Evolutionary conservation across 2,329 filamentous ascomycete species (phyloP), one percentile per base, ranked within the genome.

Genomic region (Fusarium sp.): DNA sequence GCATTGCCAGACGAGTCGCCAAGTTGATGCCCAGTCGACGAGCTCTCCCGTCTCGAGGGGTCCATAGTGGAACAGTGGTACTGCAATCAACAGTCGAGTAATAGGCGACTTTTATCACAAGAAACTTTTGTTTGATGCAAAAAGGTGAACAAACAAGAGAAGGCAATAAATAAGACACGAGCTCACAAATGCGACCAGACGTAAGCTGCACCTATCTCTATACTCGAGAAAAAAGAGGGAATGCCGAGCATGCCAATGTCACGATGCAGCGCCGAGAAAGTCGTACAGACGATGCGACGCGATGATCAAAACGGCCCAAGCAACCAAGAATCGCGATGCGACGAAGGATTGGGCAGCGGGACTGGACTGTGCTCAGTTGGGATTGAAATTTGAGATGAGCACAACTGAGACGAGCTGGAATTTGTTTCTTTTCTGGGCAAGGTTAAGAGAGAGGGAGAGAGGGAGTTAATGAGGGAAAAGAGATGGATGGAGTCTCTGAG

Each of bases 41-140:
- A 75, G 69, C 74, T 78, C 52, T 81, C 80, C 64, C 77, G 77
- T 51, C 75, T 74, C 45, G 82, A 79, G 41, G 84, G 80, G 79
- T 87, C 87, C 87, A 88, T 89, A 77, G 62, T 79, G 75, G 33
- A 55, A 61, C 45, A 55, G 63, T 14, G 28, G 41, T 59, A 51
- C 62, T 71, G 47, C 58, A 63, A 42, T 55, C 62, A 59, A 66
- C n/a, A 42, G 45, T 52, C 52, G 54, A 63, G 57, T 35, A 57
- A 64, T 55, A 61, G 49, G 48, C 61, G 36, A 49, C 39, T 60
- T 28, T 36, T 52, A 63, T 68, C 47, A 58, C 47, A 58, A 62
- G 60, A 66, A 54, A 55, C 24, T 47, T 44, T 44, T 51, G 68
- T 61, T 74, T 61, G 38, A 36, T 55, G 66, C 56, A 55, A 61